Evolutionary conservation across 1,284 basidiomycete species (phyloP), one percentile per base, ranked within the genome.

Genomic region (Leccinum pachyderme): DNA sequence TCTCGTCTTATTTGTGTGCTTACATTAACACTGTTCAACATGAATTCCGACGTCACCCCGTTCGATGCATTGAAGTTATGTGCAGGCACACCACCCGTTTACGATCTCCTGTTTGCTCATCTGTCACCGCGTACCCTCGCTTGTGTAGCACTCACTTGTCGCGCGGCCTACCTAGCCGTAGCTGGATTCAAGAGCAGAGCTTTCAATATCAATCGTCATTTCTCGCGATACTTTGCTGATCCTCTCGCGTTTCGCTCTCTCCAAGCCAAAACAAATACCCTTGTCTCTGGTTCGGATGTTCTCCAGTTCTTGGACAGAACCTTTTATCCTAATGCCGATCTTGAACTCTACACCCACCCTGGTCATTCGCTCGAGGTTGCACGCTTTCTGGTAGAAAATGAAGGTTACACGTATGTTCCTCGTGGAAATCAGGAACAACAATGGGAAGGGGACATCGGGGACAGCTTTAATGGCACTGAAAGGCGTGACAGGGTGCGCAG

Each of bases 261-360:
- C 7, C 80, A 81, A 62, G 73, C 71, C 1, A 56, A 60, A 37
- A 80, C 77, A 0, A 72, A 72, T 25, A 72, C 74, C 0, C 57
- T 82, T 12, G 72, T 82, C 25, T 81, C 80, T 2, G 81, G 81
- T 13, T 82, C 80, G 0, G 69, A 64, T 29, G 80, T 75, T 1
- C 72, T 82, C 6, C 80, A 81, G 58, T 78, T 81, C 61, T 70
- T 82, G 47, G 74, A 75, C 44, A 61, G 80, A 9, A 62, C 66
- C 1, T 60, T 66, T 27, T 82, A 81, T 59, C 72, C 73, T 2
- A 71, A 73, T 15, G 69, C 77, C 4, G 80, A 81, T 61, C 73
- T 82, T 2, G 80, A 82, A 52, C 35, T 81, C 4, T 82, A 80
- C 59, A 70, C 73, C 9, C 65, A 72, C 12, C 63, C 63, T 1